Percentiles rank a stretch among this genome's conserved stretches.
These are phyloP conservation scores for Saturnispora galanensis DNA, from an alignment of 805 yeast genomes.

Conservation along the genomic window DNA sequence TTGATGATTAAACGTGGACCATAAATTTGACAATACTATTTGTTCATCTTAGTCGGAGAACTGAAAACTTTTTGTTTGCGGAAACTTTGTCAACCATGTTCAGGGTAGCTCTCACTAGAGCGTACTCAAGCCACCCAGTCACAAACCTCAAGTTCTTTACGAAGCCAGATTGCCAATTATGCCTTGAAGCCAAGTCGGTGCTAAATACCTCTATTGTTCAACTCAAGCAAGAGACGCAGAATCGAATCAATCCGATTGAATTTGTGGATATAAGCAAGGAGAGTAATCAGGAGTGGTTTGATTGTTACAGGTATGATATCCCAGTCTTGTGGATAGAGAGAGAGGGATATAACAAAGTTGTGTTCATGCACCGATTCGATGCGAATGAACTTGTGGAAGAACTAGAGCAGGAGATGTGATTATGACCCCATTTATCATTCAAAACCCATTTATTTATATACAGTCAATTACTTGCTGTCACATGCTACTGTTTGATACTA, in stretches of 20 bases:
- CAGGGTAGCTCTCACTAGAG: not conserved
- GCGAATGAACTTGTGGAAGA: constrained; percentile 46
- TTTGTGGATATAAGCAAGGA: constrained; percentile 51
- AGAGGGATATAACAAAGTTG: constrained; percentile 36
- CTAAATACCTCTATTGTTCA: constrained; percentile 34
- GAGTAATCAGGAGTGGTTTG: constrained; percentile 56
- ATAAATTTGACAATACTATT: too few relatives aligned
- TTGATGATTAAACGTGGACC: too few relatives aligned
- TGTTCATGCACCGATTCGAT: constrained; percentile 60
- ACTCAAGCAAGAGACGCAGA: constrained; percentile 13
- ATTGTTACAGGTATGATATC: constrained; percentile 61
- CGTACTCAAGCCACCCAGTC: constrained; percentile 1
- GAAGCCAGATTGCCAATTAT: constrained; percentile 59
- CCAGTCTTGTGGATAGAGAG: constrained; percentile 68
- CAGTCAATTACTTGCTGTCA: too few relatives aligned
- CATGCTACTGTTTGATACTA: too few relatives aligned
- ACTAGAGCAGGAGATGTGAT: constrained; percentile 29
- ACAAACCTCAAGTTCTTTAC: constrained; percentile 48
- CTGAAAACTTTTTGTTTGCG: not conserved
- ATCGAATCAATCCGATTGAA: constrained; percentile 27
- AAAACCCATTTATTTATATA: not conserved
- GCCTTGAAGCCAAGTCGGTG: constrained; percentile 52
- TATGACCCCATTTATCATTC: not conserved
- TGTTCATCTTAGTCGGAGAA: too few relatives aligned
- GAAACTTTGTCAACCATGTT: not conserved